A percentile compares a stretch with the other conserved stretches of the same genome.
phyloP scores from a whole-genome alignment of 768 basidiomycete species.

The Tremella yokohamensis region DNA sequence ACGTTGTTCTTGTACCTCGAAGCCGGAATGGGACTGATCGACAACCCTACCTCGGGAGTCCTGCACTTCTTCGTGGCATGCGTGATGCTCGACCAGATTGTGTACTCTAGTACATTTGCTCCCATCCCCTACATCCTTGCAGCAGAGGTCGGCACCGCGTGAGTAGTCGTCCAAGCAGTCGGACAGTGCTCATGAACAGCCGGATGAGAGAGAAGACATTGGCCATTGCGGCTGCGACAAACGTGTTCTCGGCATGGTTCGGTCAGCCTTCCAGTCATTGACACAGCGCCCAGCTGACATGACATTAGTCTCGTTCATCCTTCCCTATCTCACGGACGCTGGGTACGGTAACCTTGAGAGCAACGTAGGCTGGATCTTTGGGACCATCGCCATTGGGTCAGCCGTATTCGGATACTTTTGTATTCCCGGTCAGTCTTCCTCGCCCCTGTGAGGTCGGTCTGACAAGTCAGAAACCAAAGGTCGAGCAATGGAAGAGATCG shows the following conservation, averaged over 20 bases:
- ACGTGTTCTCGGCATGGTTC: constrained; percentile 1
- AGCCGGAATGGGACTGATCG: not conserved
- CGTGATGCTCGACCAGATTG: not conserved
- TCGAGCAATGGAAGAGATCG: constrained; percentile 30
- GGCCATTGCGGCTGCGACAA: not conserved
- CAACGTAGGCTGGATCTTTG: constrained; percentile 7
- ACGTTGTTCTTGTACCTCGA: not conserved
- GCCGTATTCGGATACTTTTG: not conserved
- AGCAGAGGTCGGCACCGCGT: constrained; percentile 7
- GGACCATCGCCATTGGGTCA: constrained; percentile 3
- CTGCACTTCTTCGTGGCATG: constrained; percentile 2
- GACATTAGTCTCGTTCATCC: constrained; percentile 1
- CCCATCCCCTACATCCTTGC: constrained; percentile 1
- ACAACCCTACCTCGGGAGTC: not conserved
- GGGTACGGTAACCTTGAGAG: not conserved
- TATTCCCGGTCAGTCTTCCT: not conserved
- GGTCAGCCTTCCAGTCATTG: not conserved
- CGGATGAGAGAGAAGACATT: constrained; percentile 8
- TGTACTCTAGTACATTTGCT: not conserved
- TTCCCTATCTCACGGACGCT: constrained; percentile 5
- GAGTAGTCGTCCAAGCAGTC: not conserved
- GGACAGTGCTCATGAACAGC: not conserved
- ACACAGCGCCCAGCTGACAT: not conserved
- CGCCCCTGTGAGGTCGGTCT: not conserved
- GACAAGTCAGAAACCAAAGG: constrained; percentile 25